Base-by-base conservation (phyloP, 352 stramenopile genomes). In the Aphanomyces cochlioides region DNA sequence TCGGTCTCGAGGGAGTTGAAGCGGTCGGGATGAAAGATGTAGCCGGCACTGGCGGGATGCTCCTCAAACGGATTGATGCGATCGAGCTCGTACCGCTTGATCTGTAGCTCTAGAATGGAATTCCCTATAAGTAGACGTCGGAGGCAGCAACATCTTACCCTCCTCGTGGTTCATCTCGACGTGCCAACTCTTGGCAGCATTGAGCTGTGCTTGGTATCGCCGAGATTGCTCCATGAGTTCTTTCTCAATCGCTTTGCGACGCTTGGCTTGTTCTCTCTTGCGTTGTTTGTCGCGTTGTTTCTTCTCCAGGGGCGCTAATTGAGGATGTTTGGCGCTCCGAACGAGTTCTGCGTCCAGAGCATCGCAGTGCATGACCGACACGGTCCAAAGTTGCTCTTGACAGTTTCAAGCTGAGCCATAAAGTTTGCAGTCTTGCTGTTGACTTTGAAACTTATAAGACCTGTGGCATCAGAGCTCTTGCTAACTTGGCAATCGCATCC, bases 11-110 rank as follows among this genome's bases (percentile, higher is more conserved):
- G 48, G 0, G 64, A 61, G 3, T 13, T 10, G 17, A 15, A 57
- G 3, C 41, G 39, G 7, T 34, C 12, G 5, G 56, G 13, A 7
- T 19, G 56, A 57, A 93, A 86, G 3, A 47, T 69, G 48, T 92
- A 92, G 38, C 86, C 86, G 3, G 81, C 84, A 8, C 77, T 56
- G 1, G 82, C 74, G 21, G 83, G 78, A 50, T 90, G 75, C n/a
- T 48, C 72, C 3, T 81, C 77, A 28, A 90, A 80, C 0, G 74
- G 67, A 45, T 85, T 80, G 8, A 92, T 78, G 8, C 77, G 45
- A 53, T 93, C 86, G 38, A 85, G 78, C 50, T 92, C 84, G 21
- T 90, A 71, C 1, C 82, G 73, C 38, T 79, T 68, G 56, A 92
- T 78, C 19, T 90, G 67, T 7, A 93, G 75, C 63, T 91, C 64